phyloP scores from a whole-genome alignment of 805 yeast species.

The Sporopachydermia lactativora region DNA sequence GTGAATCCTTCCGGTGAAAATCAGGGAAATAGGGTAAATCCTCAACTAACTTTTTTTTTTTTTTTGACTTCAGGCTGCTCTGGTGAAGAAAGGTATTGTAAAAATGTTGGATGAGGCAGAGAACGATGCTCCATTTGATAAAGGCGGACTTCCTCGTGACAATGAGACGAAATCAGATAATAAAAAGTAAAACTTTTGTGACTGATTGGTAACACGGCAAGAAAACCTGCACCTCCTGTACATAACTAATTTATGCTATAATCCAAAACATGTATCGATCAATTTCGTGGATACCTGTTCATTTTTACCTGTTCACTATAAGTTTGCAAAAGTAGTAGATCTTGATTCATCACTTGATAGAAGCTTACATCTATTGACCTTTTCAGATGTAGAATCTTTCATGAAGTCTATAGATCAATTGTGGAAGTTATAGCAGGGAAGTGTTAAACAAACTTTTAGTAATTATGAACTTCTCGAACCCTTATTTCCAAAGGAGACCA shows the following conservation, averaged over 20 bases:
- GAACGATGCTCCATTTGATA: conserved; percentile 77
- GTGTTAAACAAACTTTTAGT: conserved; percentile 1
- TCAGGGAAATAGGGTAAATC: conserved; percentile 1
- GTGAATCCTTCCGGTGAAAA: conserved; percentile 4
- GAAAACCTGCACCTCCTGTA: background rate
- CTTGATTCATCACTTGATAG: conserved; percentile 1
- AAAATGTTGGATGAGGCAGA: conserved; percentile 81
- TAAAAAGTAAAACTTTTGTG: conserved; percentile 1
- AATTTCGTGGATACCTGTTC: conserved; percentile 1
- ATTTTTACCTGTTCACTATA: background rate
- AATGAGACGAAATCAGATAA: conserved; percentile 1
- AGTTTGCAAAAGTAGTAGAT: conserved; percentile 1
- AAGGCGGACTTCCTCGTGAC: conserved; percentile 30
- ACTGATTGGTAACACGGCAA: conserved; percentile 1
- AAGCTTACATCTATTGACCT: conserved; percentile 1
- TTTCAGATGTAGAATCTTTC: conserved; percentile 1
- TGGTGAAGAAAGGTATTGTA: conserved; percentile 62
- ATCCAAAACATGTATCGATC: conserved; percentile 1
- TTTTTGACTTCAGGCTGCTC: conserved; percentile 23
- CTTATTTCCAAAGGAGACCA: conserved; percentile 1
- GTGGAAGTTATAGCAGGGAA: conserved; percentile 1
- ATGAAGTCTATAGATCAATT: background rate
- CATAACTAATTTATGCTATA: conserved; percentile 1
- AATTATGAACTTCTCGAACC: background rate
- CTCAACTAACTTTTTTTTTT: background rate